These are phyloP conservation scores for Magnusiomyces paraingens DNA, from an alignment of 1,139 yeast species.

Conservation along the genomic window DNA sequence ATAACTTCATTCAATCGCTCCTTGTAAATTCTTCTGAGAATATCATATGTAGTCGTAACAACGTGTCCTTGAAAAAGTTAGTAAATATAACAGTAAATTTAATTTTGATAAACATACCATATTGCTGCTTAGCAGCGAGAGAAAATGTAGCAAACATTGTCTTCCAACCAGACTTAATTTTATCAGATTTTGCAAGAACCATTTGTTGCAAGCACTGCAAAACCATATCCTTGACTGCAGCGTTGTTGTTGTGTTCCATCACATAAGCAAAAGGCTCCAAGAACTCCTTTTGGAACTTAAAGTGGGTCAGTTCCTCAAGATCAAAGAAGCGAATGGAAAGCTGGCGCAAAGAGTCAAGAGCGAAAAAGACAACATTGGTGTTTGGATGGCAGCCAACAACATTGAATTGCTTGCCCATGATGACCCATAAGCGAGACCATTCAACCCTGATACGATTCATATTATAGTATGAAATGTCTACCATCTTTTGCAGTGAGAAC, in stretches of 20 bases:
- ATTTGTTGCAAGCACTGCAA: conserved; percentile 84
- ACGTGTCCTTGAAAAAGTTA: conserved; percentile 34
- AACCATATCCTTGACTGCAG: conserved; percentile 81
- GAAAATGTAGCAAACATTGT: conserved; percentile 76
- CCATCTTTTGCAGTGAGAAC: conserved; percentile 89
- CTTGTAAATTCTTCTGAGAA: conserved; percentile 56
- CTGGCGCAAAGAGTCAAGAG: conserved; percentile 90
- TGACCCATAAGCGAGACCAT: conserved; percentile 94
- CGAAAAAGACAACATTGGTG: conserved; percentile 74
- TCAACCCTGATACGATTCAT: conserved; percentile 95
- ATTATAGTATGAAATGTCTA: conserved; percentile 94
- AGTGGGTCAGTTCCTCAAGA: conserved; percentile 88
- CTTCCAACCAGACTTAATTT: conserved; percentile 91
- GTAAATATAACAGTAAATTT: not conserved
- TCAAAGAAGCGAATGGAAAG: conserved; percentile 87
- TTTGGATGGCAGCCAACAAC: conserved; percentile 77
- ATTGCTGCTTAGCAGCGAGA: conserved; percentile 52
- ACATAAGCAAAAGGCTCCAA: conserved; percentile 85
- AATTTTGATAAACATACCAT: conserved; percentile 13
- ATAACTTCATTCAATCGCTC: conserved; percentile 60
- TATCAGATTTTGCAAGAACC: conserved; percentile 66
- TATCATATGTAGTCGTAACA: conserved; percentile 56
- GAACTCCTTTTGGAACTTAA: conserved; percentile 92
- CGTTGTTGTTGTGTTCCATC: conserved; percentile 56
- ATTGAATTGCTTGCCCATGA: conserved; percentile 87